phyloP scores from a whole-genome alignment of 306 rosid species.

The Luffa aegyptiaca region DNA sequence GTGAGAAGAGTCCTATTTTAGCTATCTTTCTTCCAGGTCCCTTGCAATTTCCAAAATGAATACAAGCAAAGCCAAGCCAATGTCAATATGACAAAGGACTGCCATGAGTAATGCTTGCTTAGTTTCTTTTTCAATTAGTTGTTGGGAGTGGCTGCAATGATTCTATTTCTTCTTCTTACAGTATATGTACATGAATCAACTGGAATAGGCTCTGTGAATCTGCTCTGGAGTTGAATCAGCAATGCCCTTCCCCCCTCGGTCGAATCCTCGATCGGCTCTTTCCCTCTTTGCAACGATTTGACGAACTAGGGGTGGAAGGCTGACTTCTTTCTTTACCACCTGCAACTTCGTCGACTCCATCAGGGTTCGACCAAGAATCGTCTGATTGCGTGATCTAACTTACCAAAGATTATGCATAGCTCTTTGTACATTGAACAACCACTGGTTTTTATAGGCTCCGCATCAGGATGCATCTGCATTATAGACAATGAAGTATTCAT shows the following conservation, averaged over 20 bases:
- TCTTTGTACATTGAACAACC: conserved; percentile 68
- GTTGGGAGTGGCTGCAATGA: not conserved
- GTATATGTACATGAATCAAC: not conserved
- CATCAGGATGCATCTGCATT: conserved; percentile 61
- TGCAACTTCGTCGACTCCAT: conserved; percentile 32
- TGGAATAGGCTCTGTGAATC: not conserved
- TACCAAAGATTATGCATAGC: conserved; percentile 57
- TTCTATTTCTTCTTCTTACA: not conserved
- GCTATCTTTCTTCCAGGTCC: not conserved
- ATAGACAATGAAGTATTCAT: too few relatives aligned
- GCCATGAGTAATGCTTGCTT: not conserved
- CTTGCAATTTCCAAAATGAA: not conserved
- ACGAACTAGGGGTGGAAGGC: conserved; percentile 26
- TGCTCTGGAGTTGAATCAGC: not conserved
- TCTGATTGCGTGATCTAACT: conserved; percentile 27
- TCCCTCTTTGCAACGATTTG: conserved; percentile 45
- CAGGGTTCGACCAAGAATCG: conserved; percentile 42
- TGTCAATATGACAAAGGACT: not conserved
- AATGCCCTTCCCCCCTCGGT: conserved; percentile 37
- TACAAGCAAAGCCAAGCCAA: not conserved
- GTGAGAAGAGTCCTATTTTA: not conserved
- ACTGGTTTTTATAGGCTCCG: conserved; percentile 39
- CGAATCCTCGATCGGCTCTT: conserved; percentile 51
- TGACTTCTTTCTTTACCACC: conserved; percentile 29
- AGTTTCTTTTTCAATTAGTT: not conserved